phyloP scores from a whole-genome alignment of 768 basidiomycete genomes.

The Macrolepiota fuliginosa region DNA sequence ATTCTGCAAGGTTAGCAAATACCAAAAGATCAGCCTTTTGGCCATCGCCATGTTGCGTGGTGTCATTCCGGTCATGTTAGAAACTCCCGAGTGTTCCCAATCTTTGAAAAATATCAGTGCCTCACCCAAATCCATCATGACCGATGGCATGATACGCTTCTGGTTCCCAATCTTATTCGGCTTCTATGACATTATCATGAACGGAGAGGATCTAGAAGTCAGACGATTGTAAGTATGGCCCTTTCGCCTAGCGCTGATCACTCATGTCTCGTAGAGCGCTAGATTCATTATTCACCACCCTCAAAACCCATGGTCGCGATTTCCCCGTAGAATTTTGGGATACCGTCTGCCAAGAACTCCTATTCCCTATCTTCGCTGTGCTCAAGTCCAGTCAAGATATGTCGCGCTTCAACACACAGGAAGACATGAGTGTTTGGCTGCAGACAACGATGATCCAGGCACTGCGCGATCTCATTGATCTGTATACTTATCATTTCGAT shows the following conservation, averaged over 20 bases:
- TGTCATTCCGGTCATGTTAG: slow-evolving; percentile 89
- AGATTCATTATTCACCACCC: slow-evolving; percentile 92
- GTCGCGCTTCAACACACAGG: slow-evolving; percentile 91
- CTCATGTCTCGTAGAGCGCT: slow-evolving; percentile 60
- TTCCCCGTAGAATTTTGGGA: slow-evolving; percentile 97
- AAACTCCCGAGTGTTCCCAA: slow-evolving; percentile 65
- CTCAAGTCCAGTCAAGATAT: slow-evolving; percentile 91
- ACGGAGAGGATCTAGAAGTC: slow-evolving; percentile 97
- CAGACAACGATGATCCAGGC: slow-evolving; percentile 99
- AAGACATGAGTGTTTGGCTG: slow-evolving; percentile 99
- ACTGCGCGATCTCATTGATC: slow-evolving; percentile 88
- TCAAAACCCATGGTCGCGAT: slow-evolving; percentile 83
- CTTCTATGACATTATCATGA: slow-evolving; percentile 99
- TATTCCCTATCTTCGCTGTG: slow-evolving; percentile 98
- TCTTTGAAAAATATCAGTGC: slow-evolving; percentile 1
- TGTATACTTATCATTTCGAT: slow-evolving; percentile 95
- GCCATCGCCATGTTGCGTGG: slow-evolving; percentile 96
- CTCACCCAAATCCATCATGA: slow-evolving; percentile 31
- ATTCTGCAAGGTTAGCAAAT: slow-evolving; percentile 99
- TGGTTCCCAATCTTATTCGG: slow-evolving; percentile 97
- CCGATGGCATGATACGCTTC: slow-evolving; percentile 91
- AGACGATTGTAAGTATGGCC: slow-evolving; percentile 75
- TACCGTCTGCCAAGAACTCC: slow-evolving; percentile 90
- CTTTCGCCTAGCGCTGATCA: background rate
- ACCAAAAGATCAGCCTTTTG: slow-evolving; percentile 94